Conservation (phyloP, 164 flowering plant species). For the Sextonia rubra region DNA sequence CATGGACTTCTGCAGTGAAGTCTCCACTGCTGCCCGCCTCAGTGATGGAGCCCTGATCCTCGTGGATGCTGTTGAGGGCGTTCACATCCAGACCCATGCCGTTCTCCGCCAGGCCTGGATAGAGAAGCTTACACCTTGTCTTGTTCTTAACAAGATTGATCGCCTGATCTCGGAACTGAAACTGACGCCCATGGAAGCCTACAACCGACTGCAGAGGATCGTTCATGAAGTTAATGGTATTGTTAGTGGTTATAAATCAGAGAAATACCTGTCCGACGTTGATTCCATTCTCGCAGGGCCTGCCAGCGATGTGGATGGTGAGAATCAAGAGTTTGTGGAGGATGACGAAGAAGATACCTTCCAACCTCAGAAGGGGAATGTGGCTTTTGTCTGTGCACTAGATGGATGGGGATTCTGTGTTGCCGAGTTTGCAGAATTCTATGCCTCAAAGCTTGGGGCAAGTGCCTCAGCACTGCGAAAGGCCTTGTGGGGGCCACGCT, state of each 20-base stretch:
- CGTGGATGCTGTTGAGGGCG: conserved; percentile 92
- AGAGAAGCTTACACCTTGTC: conserved; percentile 73
- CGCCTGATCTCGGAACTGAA: conserved; percentile 66
- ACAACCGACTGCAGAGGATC: conserved; percentile 57
- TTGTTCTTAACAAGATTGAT: conserved; percentile 88
- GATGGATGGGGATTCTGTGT: conserved; percentile 95
- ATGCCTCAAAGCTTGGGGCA: conserved; percentile 66
- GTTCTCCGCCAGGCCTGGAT: conserved; percentile 87
- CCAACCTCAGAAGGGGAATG: conserved; percentile 94
- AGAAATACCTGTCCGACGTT: conserved; percentile 86
- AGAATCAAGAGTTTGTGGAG: conserved; percentile 49
- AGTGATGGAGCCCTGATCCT: conserved; percentile 82
- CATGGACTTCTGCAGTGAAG: conserved; percentile 94
- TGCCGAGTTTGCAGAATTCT: conserved; percentile 65
- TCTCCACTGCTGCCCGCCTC: conserved; percentile 81
- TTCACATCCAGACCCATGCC: conserved; percentile 92
- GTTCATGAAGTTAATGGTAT: conserved; percentile 87
- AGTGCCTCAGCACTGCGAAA: conserved; percentile 50
- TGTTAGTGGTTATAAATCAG: conserved; percentile 72
- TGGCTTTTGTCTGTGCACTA: conserved; percentile 80
- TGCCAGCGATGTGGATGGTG: conserved; percentile 31
- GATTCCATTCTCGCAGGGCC: conserved; percentile 65
- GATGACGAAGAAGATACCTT: conserved; percentile 87
- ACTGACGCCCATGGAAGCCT: conserved; percentile 75
- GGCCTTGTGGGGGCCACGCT: conserved; percentile 81